Evolutionary conservation across 768 basidiomycete species (phyloP).

Genomic region (Lactifluus rugatus): DNA sequence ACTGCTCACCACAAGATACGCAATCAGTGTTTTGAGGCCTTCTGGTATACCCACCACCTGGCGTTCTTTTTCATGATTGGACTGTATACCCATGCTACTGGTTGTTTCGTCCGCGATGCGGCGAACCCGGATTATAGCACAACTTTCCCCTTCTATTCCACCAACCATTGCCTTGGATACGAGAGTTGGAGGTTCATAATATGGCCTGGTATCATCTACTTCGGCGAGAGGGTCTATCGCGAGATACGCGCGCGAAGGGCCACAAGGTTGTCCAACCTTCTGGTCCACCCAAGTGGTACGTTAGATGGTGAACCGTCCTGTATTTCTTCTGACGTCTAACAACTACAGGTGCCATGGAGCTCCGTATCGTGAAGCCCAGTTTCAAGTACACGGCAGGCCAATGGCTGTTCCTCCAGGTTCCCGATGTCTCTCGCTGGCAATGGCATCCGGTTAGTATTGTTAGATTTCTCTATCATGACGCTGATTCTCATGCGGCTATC

Average conservation of each 20-base stretch:
- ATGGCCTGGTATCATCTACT: constrained; percentile 87
- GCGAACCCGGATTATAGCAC: constrained; percentile 55
- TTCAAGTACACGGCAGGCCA: constrained; percentile 89
- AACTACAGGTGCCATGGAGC: constrained; percentile 72
- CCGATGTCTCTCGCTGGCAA: constrained; percentile 73
- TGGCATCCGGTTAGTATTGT: constrained; percentile 85
- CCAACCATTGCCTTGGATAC: constrained; percentile 86
- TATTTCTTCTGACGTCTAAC: constrained; percentile 1
- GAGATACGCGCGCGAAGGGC: constrained; percentile 71
- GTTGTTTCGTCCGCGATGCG: constrained; percentile 92
- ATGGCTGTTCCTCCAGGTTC: constrained; percentile 86
- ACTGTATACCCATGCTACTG: constrained; percentile 83
- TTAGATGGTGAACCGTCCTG: constrained; percentile 6
- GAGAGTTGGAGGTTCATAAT: constrained; percentile 85
- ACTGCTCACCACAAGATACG: constrained; percentile 87
- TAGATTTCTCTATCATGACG: background rate
- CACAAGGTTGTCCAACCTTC: constrained; percentile 75
- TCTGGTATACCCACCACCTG: constrained; percentile 95
- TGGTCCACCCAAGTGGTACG: constrained; percentile 81
- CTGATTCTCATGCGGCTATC: background rate
- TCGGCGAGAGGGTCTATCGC: constrained; percentile 76
- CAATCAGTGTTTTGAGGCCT: constrained; percentile 84
- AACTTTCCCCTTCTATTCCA: constrained; percentile 81
- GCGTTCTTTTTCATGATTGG: constrained; percentile 92
- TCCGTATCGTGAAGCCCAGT: constrained; percentile 84